Conservation (phyloP, 78 protist species). For the Emiliania huxleyi region DNA sequence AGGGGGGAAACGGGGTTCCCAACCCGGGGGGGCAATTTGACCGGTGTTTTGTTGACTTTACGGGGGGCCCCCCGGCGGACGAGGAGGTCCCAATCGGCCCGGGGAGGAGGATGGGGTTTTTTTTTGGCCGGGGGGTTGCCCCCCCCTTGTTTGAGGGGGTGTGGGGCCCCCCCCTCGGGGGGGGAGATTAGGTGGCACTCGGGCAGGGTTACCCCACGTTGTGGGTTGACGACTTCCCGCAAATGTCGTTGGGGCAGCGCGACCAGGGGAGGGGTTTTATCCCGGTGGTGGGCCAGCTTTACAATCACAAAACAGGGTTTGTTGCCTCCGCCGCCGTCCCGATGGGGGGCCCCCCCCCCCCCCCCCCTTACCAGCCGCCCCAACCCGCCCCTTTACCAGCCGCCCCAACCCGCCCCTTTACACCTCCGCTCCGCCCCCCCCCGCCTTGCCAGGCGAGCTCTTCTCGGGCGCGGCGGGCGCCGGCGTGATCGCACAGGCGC, state of each 20-base stretch:
- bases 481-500: conserved; percentile 38
- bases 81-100: not conserved
- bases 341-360: too few relatives aligned
- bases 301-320: conserved; percentile 62
- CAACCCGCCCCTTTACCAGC: too few relatives aligned
- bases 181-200: conserved; percentile 80
- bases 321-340: not conserved
- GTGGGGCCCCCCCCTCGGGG: conserved; percentile 68
- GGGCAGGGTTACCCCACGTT: conserved; percentile 69
- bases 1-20: not conserved
- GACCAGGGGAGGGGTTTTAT: conserved; percentile 85
- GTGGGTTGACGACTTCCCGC: conserved; percentile 65
- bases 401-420: too few relatives aligned
- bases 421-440: too few relatives aligned
- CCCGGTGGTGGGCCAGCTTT: conserved; percentile 76
- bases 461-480: conserved; percentile 38
- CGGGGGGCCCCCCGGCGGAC: not conserved
- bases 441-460: not conserved
- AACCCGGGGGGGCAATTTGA: not conserved
- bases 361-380: too few relatives aligned
- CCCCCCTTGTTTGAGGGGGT: conserved; percentile 62
- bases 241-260: conserved; percentile 47
- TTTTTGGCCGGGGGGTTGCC: conserved; percentile 42
- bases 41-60: not conserved
- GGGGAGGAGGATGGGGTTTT: not conserved